Evolutionary conservation across 805 yeast genomes (phyloP), one percentile per base, ranked within the genome.

Genomic region (Lachancea quebecensis): DNA sequence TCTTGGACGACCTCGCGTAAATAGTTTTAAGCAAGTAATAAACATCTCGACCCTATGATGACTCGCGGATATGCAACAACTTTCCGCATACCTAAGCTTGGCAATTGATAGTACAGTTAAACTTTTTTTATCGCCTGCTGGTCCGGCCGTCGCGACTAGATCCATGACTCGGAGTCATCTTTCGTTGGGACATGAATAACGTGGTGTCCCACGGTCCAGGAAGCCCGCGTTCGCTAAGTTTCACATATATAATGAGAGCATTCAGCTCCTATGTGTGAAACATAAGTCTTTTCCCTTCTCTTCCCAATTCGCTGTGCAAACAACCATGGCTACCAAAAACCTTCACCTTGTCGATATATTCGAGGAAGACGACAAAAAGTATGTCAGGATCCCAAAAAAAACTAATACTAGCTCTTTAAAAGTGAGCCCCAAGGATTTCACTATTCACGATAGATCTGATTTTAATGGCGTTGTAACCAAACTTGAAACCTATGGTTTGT

Each of bases 401-500:
- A 21, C 25, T 21, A 25, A 28, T 21, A 14, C 28, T 29, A 15
- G 12, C 10, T 4, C 34, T 11, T 21, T 7, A 7, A 21, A 21
- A 21, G 25, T 21, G 25, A 32, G 17, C 18, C 18, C 11, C 12
- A 16, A 38, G 16, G 39, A 36, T 2, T 35, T 44, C 25, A 48
- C 51, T 14, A 46, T 46, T 15, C 10, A 17, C 2, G 49, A 46
- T 33, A 35, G 30, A 25, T 21, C 42, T 29, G 42, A 48, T 31
- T 30, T 44, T 21, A 32, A 38, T 3, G 35, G 15, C 17, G 45
- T 50, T 27, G 39, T 42, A 2, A 40, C 43, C 32, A 57, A 55
- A 29, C 38, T 60, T 27, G 54, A 59, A 42, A 53, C 41, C 14
- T 56, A 54, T 17, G 64, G 64, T n/a, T 55, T 59, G 18, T 56